Conservation (phyloP, 208 protist genomes). For the Leptomonas seymouri region DNA sequence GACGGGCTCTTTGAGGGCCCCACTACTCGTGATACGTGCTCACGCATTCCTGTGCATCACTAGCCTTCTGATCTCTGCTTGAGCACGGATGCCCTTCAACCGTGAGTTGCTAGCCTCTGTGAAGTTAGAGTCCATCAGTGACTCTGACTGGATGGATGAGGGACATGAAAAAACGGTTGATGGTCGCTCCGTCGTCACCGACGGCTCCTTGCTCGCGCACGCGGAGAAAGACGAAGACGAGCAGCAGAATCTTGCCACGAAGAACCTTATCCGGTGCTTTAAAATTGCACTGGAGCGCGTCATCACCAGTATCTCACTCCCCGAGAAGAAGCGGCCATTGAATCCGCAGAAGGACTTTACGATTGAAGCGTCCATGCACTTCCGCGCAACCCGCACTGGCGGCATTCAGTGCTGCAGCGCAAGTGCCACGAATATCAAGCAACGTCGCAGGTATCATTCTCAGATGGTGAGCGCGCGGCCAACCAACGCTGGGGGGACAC, state of each 20-base stretch:
- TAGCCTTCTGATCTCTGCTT: neutral
- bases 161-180: constrained; percentile 11
- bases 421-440: constrained; percentile 12
- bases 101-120: constrained; percentile 75
- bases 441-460: neutral
- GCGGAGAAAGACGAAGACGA: constrained; percentile 18
- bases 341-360: constrained; percentile 84
- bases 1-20: too few species aligned
- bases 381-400: constrained; percentile 20
- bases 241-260: constrained; percentile 54
- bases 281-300: constrained; percentile 77
- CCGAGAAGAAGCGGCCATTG: constrained; percentile 81
- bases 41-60: neutral
- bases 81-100: constrained; percentile 54
- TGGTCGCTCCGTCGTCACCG: constrained; percentile 2
- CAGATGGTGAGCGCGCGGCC: neutral
- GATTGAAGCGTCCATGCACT: constrained; percentile 69
- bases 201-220: neutral
- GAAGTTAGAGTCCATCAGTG: constrained; percentile 44
- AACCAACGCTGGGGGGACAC: neutral
- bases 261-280: constrained; percentile 76
- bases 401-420: constrained; percentile 46
- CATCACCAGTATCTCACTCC: constrained; percentile 82
- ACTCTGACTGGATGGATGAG: constrained; percentile 35
- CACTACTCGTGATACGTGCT: too few species aligned